Evolutionary conservation across 2,329 filamentous ascomycete genomes (phyloP).

Genomic region (Gaeumannomyces tritici): DNA sequence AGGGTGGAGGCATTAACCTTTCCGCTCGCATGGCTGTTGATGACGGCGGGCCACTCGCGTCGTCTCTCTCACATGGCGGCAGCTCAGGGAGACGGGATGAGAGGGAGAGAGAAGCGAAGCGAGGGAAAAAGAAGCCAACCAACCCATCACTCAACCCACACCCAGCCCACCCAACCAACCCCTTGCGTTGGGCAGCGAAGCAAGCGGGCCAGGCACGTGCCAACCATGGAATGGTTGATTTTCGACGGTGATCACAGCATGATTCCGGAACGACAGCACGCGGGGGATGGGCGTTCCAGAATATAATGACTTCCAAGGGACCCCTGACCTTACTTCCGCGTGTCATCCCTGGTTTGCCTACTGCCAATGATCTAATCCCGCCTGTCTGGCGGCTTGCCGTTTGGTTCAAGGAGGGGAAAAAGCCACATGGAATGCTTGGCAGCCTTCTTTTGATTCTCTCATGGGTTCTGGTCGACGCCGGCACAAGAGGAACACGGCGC

Average conservation of each 20-base stretch:
- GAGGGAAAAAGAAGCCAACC: no score
- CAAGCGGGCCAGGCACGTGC: background rate
- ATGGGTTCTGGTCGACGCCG: background rate
- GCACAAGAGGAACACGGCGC: no score
- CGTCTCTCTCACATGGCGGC: background rate
- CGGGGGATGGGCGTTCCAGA: constrained; percentile 6
- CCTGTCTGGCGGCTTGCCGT: background rate
- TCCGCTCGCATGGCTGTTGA: no score
- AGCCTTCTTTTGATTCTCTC: background rate
- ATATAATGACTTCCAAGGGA: background rate
- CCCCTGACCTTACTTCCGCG: background rate
- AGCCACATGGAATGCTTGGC: background rate
- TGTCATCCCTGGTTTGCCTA: background rate
- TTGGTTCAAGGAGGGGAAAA: background rate
- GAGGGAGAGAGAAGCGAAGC: no score
- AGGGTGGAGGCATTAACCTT: background rate
- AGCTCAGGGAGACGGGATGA: no score
- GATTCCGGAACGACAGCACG: background rate
- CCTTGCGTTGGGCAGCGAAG: background rate
- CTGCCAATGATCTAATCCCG: background rate
- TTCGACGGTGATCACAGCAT: background rate
- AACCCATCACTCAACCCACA: no score
- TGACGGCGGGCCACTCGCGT: background rate
- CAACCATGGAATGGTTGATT: background rate
- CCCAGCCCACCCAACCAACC: background rate